Conservation (phyloP, 2,329 filamentous ascomycete genomes). For the Ophiostoma tasmaniense region DNA sequence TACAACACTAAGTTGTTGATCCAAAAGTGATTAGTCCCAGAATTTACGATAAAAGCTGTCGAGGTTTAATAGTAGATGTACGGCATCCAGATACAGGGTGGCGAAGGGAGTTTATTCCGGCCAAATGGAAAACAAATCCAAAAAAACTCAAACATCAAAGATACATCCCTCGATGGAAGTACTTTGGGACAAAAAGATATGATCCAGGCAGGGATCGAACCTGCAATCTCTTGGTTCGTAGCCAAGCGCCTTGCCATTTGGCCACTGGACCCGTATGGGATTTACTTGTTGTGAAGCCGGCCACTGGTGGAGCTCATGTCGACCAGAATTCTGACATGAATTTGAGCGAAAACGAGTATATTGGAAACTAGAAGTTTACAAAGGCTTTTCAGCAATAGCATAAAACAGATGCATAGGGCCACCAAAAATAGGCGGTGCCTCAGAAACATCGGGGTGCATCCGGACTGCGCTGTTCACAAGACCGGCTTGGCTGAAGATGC, state of each 20-base stretch:
- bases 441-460: not conserved
- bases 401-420: conserved; percentile 14
- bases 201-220: conserved; percentile 30
- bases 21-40: no score
- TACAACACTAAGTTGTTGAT: no score
- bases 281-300: no score
- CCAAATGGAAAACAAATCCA: no score
- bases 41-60: no score
- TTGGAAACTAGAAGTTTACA: not conserved
- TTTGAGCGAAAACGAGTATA: not conserved
- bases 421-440: not conserved
- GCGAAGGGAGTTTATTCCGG: no score
- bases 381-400: conserved; percentile 8
- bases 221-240: conserved; percentile 33
- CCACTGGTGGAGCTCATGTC: no score
- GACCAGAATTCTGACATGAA: no score
- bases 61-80: no score
- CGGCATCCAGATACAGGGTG: no score
- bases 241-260: conserved; percentile 31
- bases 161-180: no score
- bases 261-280: conserved; percentile 22
- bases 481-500: conserved; percentile 14
- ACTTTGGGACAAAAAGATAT: not conserved
- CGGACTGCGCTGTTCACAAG: conserved; percentile 11
- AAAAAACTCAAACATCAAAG: no score